phyloP scores from a whole-genome alignment of 305 asterid species.

The Withania somnifera region DNA sequence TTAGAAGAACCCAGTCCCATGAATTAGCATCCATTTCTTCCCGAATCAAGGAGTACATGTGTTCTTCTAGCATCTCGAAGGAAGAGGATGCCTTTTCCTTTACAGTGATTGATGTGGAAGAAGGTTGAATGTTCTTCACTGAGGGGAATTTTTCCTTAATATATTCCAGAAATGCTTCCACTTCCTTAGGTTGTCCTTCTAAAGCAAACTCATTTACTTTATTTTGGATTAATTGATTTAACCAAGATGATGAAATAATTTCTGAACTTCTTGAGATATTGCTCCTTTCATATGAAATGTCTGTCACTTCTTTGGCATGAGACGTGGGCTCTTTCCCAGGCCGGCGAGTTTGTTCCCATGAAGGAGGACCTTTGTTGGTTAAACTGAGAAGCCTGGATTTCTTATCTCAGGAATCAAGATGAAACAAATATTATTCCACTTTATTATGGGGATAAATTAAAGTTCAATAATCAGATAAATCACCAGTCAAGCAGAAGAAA shows the following conservation, averaged over 20 bases:
- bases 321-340: conserved; percentile 49
- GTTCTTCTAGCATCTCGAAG: conserved; percentile 53
- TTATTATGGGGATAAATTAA: neutral
- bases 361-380: conserved; percentile 55
- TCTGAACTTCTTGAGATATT: conserved; percentile 25
- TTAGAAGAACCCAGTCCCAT: conserved; percentile 13
- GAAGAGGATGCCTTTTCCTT: conserved; percentile 25
- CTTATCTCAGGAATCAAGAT: conserved; percentile 35
- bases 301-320: conserved; percentile 11
- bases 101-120: conserved; percentile 24
- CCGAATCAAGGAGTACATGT: conserved; percentile 42
- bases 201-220: conserved; percentile 60
- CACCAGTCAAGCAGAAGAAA: conserved; percentile 1
- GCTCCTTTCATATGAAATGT: conserved; percentile 22
- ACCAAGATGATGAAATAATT: conserved; percentile 31
- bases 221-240: conserved; percentile 48
- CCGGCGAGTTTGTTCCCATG: conserved; percentile 61
- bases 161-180: conserved; percentile 51
- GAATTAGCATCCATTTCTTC: conserved; percentile 25
- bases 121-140: conserved; percentile 38
- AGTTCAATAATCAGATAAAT: neutral
- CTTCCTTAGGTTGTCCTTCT: conserved; percentile 54
- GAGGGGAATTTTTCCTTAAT: conserved; percentile 52
- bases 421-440: neutral
- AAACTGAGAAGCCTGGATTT: conserved; percentile 88